phyloP scores from a whole-genome alignment of 768 basidiomycete genomes.

The Phanerodontia chrysosporium region DNA sequence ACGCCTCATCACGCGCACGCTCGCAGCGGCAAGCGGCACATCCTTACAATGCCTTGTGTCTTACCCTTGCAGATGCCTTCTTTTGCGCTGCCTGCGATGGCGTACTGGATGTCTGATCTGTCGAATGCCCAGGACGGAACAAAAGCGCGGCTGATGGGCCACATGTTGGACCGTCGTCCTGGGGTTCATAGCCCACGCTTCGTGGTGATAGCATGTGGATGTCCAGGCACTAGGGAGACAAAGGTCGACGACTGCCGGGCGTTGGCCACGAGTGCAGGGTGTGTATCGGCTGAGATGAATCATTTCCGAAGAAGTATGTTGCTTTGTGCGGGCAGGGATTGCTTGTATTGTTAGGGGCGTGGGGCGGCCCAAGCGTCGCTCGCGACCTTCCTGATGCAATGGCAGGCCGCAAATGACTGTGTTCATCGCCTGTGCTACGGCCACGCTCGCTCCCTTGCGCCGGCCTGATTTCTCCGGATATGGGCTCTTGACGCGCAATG shows the following conservation, averaged over 20 bases:
- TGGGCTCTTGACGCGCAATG: slow-evolving; percentile 11
- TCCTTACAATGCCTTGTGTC: too few relatives aligned
- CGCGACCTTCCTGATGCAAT: neutral
- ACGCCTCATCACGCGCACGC: neutral
- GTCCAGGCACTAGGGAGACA: neutral
- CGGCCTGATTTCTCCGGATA: slow-evolving; percentile 14
- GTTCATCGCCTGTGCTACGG: slow-evolving; percentile 1
- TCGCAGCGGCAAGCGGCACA: neutral
- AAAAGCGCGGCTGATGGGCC: neutral
- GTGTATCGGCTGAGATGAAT: neutral
- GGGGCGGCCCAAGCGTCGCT: slow-evolving; percentile 2
- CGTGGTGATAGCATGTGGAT: neutral
- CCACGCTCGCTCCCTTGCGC: slow-evolving; percentile 1
- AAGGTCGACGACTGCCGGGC: neutral
- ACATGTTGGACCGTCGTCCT: neutral
- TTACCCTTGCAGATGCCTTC: neutral
- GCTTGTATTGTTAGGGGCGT: slow-evolving; percentile 5
- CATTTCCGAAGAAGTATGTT: slow-evolving; percentile 1
- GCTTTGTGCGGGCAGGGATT: neutral
- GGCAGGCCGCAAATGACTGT: neutral
- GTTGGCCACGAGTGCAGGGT: neutral
- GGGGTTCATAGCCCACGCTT: neutral
- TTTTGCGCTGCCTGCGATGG: neutral
- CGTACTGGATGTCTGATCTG: neutral
- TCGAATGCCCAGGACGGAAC: neutral